These are phyloP conservation scores for Posidonia oceanica DNA, from an alignment of 116 monocot genomes.

Conservation along the genomic window DNA sequence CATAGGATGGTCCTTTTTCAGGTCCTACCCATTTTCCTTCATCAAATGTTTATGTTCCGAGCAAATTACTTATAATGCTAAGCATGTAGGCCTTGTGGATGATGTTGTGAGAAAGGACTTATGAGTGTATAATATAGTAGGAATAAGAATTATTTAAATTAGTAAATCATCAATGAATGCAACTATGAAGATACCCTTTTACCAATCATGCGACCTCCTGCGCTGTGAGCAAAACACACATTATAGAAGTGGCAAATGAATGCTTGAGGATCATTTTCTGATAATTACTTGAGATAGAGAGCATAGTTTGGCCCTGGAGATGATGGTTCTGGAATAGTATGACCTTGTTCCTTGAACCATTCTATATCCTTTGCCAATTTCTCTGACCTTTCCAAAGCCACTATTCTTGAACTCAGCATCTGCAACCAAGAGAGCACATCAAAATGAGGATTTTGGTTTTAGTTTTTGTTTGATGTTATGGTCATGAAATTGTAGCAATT, in stretches of 20 bases:
- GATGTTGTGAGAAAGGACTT: too few species aligned
- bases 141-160: too few species aligned
- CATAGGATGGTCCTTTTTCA: too few species aligned
- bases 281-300: slow-evolving; percentile 47
- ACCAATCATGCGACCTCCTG: slow-evolving; percentile 96
- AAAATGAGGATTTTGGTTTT: too few species aligned
- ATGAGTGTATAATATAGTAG: too few species aligned
- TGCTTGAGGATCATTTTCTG: slow-evolving; percentile 81
- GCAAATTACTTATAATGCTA: too few species aligned
- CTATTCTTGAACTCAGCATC: slow-evolving; percentile 83
- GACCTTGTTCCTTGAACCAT: slow-evolving; percentile 89
- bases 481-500: too few species aligned
- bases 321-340: slow-evolving; percentile 80
- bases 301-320: slow-evolving; percentile 64
- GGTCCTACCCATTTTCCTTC: too few species aligned
- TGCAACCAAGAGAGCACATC: slow-evolving; percentile 19
- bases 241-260: slow-evolving; percentile 98
- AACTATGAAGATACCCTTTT: slow-evolving; percentile 49
- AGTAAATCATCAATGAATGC: too few species aligned
- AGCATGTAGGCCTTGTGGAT: too few species aligned
- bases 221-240: slow-evolving; percentile 83
- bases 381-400: slow-evolving; percentile 73
- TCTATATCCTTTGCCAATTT: slow-evolving; percentile 68
- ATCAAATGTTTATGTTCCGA: too few species aligned
- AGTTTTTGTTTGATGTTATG: too few species aligned